Evolutionary conservation across 441 rosid genomes (phyloP), one percentile per base, ranked within the genome.

Genomic region (Corymbia citriodora): DNA sequence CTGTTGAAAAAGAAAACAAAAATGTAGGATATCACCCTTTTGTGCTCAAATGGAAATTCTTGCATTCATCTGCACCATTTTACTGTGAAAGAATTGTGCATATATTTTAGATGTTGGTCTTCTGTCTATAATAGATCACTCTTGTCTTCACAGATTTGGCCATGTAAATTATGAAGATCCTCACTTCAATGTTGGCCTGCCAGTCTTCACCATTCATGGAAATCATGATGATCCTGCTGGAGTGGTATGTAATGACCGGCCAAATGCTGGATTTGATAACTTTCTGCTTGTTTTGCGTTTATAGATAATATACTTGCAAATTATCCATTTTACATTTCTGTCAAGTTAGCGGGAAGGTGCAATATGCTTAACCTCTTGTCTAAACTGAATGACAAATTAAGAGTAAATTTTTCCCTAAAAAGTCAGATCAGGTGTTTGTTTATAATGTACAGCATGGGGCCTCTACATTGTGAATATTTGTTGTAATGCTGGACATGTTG

Each of bases 161-260:
- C 99, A 98, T 92, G 99, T 98, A 90, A 98, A 98, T 93, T 98
- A 97, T 92, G 99, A 98, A 94, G 99, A 98, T 92, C 99, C 99
- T 87, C 98, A 98, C 94, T 98, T 96, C 94, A 98, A 97, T 92
- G 98, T 98, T 90, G 99, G 99, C 72, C 94, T 98, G 94, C 99
- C 99, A 6, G 99, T 98, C 88, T 97, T 98, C 92, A 98, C 97
- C 90, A 98, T 98, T 92, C 99, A 98, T 95, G 99, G 99, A 94
- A 97, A 98, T 94, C 99, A 98, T 94, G 99, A 98, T 93, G 99
- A 98, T 93, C 99, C 99, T 91, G 99, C 99, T 90, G 99, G 99
- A 92, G 99, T 98, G 97, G 99, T 98, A 96, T 92, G 93, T 57
- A 89, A 90, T 79, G 92, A 92, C n/a, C n/a, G 87, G 89, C 81